Evolutionary conservation across 2,329 filamentous ascomycete genomes (phyloP), one percentile per base, ranked within the genome.

Genomic region (Lasiodiplodia gonubiensis): DNA sequence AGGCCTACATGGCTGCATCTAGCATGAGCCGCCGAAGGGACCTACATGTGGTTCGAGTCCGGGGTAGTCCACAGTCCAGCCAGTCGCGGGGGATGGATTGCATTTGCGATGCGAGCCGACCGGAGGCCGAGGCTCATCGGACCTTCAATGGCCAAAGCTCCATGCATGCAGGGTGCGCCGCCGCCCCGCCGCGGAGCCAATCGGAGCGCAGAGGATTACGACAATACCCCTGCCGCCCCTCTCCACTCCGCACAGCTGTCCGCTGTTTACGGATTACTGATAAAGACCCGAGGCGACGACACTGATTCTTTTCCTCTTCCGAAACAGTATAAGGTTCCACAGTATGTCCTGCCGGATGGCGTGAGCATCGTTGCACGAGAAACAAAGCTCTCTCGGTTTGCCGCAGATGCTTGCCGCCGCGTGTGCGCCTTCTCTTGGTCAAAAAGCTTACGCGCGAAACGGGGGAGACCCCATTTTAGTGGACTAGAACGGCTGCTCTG

Each of bases 391-490:
- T 42, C 42, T 46, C 42, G 1, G 39, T 18, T 1, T 18, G 1
- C 16, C 16, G 39, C 39, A 42, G 39, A 7, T 42, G 14, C 39
- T 42, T 42, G 16, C 8, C 14, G 39, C 39, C 18, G 16, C 39
- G 30, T 33, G 21, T n/a, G 42, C 18, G 42, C 8, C n/a, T n/a
- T 21, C 42, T 49, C 46, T 51, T n/a, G 12, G n/a, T 25, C n/a
- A 25, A 23, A 23, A 54, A 37, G 59, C 59, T 63, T 63, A 63
- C 59, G 59, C 23, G 46, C 59, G 59, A 63, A 52, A 63, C 16
- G 16, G 48, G 11, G n/a, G 30, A 37, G 53, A 7, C n/a, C 23
- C 53, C 42, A 8, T 46, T 37, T 46, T 46, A 23, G 23, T 18
- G 23, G 6, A 10, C 30, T 2, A 4, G 7, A 4, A 42, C 21